Evolutionary conservation across 345 rosid genomes (phyloP).

Genomic region (Populus euphratica): DNA sequence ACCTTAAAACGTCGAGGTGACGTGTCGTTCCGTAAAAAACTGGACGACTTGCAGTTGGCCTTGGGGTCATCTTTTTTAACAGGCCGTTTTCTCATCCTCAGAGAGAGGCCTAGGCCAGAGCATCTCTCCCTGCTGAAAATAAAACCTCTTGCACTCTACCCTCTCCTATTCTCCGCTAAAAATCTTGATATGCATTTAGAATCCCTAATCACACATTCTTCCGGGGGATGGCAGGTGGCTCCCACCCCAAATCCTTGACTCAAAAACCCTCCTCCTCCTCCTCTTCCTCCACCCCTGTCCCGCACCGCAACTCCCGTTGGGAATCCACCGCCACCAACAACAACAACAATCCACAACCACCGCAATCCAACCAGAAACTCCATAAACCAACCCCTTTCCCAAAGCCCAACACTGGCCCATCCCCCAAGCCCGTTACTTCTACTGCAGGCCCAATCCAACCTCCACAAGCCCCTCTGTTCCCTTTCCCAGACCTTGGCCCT

Average conservation of each 20-base stretch:
- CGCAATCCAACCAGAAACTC: constrained; percentile 12
- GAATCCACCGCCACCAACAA: constrained; percentile 26
- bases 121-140: background rate
- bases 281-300: constrained; percentile 24
- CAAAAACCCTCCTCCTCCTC: constrained; percentile 29
- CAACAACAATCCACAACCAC: constrained; percentile 21
- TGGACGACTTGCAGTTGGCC: background rate
- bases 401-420: constrained; percentile 34
- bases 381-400: constrained; percentile 40
- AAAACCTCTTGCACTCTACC: background rate
- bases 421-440: constrained; percentile 19
- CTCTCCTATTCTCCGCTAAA: background rate
- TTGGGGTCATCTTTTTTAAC: background rate
- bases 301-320: constrained; percentile 66
- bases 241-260: constrained; percentile 41
- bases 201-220: background rate
- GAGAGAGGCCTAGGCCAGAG: too few relatives aligned
- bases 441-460: constrained; percentile 10
- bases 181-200: background rate
- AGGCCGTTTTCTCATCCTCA: background rate
- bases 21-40: background rate
- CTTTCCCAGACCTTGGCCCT: constrained; percentile 62
- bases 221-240: constrained; percentile 51
- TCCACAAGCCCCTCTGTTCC: constrained; percentile 24
- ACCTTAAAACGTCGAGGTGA: background rate